phyloP scores from a whole-genome alignment of 139 green algal genomes.

The Eudorina sp. region DNA sequence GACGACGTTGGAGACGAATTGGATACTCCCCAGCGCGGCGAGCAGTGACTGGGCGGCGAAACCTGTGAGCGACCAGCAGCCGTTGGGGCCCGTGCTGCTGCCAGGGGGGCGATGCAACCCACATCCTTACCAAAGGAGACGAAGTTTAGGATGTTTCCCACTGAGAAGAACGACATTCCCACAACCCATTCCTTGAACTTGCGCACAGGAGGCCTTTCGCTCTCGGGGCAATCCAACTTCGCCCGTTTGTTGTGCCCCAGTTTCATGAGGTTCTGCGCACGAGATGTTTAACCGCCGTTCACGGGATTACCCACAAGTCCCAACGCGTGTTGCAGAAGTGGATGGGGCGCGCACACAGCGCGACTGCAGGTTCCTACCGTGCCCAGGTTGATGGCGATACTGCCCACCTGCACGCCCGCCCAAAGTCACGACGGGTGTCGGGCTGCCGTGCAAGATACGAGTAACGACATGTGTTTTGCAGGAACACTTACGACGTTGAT shows the following conservation, averaged over 20 bases:
- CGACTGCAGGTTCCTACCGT: constrained; percentile 61
- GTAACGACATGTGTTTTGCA: no score
- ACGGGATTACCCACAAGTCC: no score
- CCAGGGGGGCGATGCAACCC: background rate
- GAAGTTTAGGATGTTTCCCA: constrained; percentile 87
- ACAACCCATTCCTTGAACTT: constrained; percentile 75
- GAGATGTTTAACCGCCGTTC: no score
- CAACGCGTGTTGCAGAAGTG: no score
- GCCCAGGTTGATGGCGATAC: constrained; percentile 83
- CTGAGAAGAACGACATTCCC: constrained; percentile 76
- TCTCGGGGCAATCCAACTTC: constrained; percentile 47
- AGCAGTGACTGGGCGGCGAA: constrained; percentile 91
- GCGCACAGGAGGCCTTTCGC: constrained; percentile 50
- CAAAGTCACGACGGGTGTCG: background rate
- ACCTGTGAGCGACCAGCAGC: constrained; percentile 62
- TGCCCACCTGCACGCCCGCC: constrained; percentile 83
- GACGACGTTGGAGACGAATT: constrained; percentile 92
- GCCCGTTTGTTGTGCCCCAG: constrained; percentile 85
- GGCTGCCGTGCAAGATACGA: background rate
- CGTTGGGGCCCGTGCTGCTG: no score
- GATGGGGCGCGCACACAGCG: no score
- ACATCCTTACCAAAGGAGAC: constrained; percentile 67
- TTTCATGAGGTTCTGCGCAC: constrained; percentile 91
- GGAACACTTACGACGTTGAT: constrained; percentile 31
- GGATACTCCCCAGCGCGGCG: constrained; percentile 84